Evolutionary conservation across 352 stramenopile species (phyloP).

Genomic region (Phytophthora sansomeana): DNA sequence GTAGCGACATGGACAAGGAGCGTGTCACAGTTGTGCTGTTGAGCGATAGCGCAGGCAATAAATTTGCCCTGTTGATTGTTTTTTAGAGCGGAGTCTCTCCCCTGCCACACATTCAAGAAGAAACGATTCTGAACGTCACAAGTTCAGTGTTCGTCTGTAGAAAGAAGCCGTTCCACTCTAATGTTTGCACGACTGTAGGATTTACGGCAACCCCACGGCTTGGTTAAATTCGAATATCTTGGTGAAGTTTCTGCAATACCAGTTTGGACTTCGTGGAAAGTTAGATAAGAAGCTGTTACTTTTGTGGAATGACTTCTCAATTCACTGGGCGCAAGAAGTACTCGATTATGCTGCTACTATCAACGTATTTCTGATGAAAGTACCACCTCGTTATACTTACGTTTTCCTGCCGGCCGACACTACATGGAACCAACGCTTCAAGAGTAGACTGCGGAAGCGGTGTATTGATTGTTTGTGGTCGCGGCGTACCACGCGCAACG

Average conservation of each 20-base stretch:
- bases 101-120: neutral
- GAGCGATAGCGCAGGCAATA: neutral
- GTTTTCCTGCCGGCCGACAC: slow-evolving; percentile 6
- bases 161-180: slow-evolving; percentile 9
- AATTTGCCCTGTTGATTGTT: neutral
- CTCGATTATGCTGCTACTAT: neutral
- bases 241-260: slow-evolving; percentile 3
- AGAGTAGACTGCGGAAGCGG: neutral
- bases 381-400: slow-evolving; percentile 1
- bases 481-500: too few relatives aligned
- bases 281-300: neutral
- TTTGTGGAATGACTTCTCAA: neutral
- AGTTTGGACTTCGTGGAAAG: neutral
- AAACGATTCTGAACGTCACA: neutral
- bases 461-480: too few relatives aligned
- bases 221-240: slow-evolving; percentile 5
- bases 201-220: neutral
- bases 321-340: slow-evolving; percentile 2
- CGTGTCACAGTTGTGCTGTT: neutral
- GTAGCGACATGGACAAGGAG: neutral
- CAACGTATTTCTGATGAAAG: slow-evolving; percentile 1
- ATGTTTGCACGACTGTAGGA: neutral
- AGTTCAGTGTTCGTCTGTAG: slow-evolving; percentile 10
- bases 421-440: slow-evolving; percentile 8
- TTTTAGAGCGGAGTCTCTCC: neutral